A percentile compares a stretch with the other conserved stretches of the same genome.
Evolutionary conservation across 768 basidiomycete species (phyloP).

Genomic region (Lactarius psammicola): DNA sequence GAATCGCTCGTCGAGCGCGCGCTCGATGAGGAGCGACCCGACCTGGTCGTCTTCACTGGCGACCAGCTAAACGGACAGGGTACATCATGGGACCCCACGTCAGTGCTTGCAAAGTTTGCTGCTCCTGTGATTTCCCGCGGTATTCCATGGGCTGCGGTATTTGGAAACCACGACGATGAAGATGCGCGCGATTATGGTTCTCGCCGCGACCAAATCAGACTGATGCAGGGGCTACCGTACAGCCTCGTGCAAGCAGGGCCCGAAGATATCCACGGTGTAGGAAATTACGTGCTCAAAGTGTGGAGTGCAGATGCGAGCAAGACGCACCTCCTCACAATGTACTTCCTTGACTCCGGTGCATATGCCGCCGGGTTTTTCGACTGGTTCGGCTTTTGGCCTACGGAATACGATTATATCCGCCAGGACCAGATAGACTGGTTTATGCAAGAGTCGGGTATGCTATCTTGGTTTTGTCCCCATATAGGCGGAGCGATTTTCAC

Average conservation of each 20-base stretch:
- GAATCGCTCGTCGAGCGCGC: constrained; percentile 65
- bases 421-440: constrained; percentile 91
- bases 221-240: constrained; percentile 81
- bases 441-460: constrained; percentile 67
- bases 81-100: constrained; percentile 85
- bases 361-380: constrained; percentile 62
- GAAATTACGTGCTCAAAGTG: constrained; percentile 89
- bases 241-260: constrained; percentile 81
- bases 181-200: constrained; percentile 44
- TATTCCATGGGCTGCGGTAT: constrained; percentile 89
- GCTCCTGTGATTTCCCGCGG: constrained; percentile 65
- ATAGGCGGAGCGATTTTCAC: not conserved
- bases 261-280: constrained; percentile 79
- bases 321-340: constrained; percentile 85
- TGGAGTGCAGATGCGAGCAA: constrained; percentile 83
- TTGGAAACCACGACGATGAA: constrained; percentile 94
- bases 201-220: constrained; percentile 62
- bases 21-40: constrained; percentile 81
- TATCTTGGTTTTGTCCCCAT: not conserved
- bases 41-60: constrained; percentile 88
- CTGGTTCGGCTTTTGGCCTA: constrained; percentile 65
- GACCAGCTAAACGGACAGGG: constrained; percentile 94
- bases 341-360: constrained; percentile 86
- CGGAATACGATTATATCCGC: constrained; percentile 85
- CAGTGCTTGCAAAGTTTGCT: constrained; percentile 87